phyloP scores from a whole-genome alignment of 208 protist species.

The Trichomonas vaginalis region DNA sequence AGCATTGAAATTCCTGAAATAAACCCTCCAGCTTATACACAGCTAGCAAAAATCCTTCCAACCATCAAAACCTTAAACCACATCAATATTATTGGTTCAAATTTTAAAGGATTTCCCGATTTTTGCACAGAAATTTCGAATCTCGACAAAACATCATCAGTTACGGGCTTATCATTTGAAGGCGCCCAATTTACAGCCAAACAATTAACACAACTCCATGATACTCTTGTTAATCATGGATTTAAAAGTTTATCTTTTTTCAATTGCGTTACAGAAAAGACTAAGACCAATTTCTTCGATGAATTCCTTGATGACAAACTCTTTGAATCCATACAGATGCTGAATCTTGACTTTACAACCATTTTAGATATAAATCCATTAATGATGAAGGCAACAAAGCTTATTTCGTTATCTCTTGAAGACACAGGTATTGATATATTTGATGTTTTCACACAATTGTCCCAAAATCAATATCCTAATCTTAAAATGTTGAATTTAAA shows the following conservation, averaged over 20 bases:
- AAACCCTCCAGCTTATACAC: not conserved
- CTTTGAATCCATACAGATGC: not conserved
- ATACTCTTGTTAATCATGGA: not conserved
- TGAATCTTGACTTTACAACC: not conserved
- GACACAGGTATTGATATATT: not conserved
- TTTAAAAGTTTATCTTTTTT: not conserved
- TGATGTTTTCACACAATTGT: not conserved
- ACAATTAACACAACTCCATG: not conserved
- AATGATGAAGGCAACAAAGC: not conserved
- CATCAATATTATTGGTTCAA: not conserved
- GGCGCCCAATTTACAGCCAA: not conserved
- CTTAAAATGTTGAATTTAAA: not conserved
- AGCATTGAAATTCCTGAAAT: not conserved
- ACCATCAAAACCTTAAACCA: not conserved
- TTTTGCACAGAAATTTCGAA: not conserved
- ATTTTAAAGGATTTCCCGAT: not conserved
- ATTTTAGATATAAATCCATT: not conserved
- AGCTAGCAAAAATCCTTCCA: not conserved
- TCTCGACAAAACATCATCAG: not conserved
- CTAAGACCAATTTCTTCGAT: not conserved
- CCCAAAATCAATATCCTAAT: not conserved
- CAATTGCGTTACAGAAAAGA: not conserved
- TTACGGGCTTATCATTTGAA: not conserved
- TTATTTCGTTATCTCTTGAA: not conserved
- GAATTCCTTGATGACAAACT: not conserved